Evolutionary conservation across 2,329 filamentous ascomycete species (phyloP), one percentile per base, ranked within the genome.

Genomic region (Colletotrichum liaoningense): DNA sequence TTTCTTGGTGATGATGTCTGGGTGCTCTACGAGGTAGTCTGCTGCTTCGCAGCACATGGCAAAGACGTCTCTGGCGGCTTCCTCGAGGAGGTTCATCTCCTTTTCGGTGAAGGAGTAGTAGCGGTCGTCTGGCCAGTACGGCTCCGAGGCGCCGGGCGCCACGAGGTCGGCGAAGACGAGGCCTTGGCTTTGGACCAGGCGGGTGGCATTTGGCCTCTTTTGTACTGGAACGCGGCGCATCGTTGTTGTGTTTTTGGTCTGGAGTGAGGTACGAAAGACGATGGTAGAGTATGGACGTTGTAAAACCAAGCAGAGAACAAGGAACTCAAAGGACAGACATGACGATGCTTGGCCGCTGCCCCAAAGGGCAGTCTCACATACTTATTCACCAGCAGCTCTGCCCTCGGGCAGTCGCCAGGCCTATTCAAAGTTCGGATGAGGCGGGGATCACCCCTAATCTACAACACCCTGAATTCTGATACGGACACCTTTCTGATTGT

Each of bases 31-130:
- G 46, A 69, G 67, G n/a, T 69, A 49, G 19, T 69, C 67, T 4
- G 49, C 59, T 24, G 67, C 67, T 26, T 69, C 59, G 12, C 59
- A 69, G 49, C 67, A 64, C 67, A 69, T 69, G 24, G 49, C 67
- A 11, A 69, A 69, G 2, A 69, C 59, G 24, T 69, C 67, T 19
- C 30, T 46, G 8, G 67, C 28, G 4, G 67, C 59, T 3, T 4
- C n/a, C 8, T 69, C 67, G 5, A 69, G 67, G 12, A 69, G 59
- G 1, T 22, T 8, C 14, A 69, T 33, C 30, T 69, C 67, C 24
- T 33, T 49, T 4, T 9, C 7, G 11, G 59, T 49, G 26, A 69
- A 69, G 4, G 67, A 69, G n/a, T 64, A 69, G 26, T 69, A 69
- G 9, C 67, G 58, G 33, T 64, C 6, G 26, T 69, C 67, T 22